These are phyloP conservation scores for Xerocomus potaroensis DNA, from an alignment of 768 basidiomycete species.

Conservation along the genomic window DNA sequence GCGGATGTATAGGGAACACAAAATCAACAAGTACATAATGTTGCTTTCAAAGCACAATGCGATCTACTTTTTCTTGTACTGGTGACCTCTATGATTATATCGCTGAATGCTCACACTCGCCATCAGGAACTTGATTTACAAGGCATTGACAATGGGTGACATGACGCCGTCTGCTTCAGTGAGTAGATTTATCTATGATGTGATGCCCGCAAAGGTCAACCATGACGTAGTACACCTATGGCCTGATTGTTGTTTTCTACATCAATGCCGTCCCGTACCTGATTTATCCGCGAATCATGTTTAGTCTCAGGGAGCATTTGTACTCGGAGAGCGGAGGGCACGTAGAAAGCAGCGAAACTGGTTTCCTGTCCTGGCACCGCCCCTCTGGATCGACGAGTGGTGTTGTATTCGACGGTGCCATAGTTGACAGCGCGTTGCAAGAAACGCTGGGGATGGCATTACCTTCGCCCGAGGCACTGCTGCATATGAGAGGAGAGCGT, in stretches of 20 bases:
- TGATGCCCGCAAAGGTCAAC: not conserved
- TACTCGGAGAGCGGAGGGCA: too few relatives aligned
- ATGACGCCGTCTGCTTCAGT: not conserved
- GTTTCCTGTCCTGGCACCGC: too few relatives aligned
- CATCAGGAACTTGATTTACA: conserved; percentile 2
- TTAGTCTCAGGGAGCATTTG: not conserved
- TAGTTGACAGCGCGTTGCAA: too few relatives aligned
- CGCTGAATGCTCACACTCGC: not conserved
- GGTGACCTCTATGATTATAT: not conserved
- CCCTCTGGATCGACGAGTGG: too few relatives aligned
- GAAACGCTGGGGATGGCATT: too few relatives aligned
- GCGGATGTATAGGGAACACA: not conserved
- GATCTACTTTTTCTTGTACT: conserved; percentile 13
- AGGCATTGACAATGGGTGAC: not conserved
- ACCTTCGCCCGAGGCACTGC: too few relatives aligned
- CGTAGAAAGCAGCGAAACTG: too few relatives aligned
- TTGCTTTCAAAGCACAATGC: conserved; percentile 6
- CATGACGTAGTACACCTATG: not conserved
- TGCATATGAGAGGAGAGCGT: too few relatives aligned
- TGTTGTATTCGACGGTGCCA: too few relatives aligned
- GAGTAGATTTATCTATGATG: not conserved
- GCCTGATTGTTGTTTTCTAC: not conserved
- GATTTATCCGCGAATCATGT: conserved; percentile 7
- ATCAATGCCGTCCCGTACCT: conserved; percentile 1
- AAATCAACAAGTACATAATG: conserved; percentile 8